phyloP scores from a whole-genome alignment of 2,329 filamentous ascomycete genomes.

The Colletotrichum chrysophilum region DNA sequence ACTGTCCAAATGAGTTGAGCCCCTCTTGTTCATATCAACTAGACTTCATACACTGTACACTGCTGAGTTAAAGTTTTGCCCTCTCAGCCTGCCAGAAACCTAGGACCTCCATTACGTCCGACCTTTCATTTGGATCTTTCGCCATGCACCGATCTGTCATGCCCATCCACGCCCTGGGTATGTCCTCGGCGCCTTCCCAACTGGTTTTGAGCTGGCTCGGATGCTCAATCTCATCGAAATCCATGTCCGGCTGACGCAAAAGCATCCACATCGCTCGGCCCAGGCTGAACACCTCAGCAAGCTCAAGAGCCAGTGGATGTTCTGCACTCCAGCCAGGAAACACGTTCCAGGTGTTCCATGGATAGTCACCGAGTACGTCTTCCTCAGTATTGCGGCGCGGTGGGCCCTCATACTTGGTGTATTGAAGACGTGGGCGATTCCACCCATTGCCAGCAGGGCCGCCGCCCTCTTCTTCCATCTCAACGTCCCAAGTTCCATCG shows the following conservation, averaged over 20 bases:
- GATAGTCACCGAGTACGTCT: not conserved
- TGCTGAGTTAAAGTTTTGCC: not conserved
- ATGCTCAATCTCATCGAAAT: not conserved
- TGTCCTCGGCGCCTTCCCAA: not conserved
- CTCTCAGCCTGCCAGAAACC: not conserved
- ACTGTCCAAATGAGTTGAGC: not conserved
- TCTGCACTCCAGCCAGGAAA: not conserved
- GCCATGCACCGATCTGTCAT: not conserved
- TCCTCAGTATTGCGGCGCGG: not conserved
- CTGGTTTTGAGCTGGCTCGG: not conserved
- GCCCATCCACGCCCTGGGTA: not conserved
- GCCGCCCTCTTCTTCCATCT: no score
- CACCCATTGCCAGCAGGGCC: not conserved
- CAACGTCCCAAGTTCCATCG: not conserved
- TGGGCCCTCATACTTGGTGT: not conserved
- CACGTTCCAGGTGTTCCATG: not conserved
- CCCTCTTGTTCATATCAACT: not conserved
- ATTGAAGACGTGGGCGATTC: not conserved
- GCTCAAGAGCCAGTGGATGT: not conserved
- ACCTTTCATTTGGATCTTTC: not conserved
- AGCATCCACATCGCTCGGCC: not conserved
- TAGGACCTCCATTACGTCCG: not conserved
- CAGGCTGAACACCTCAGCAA: not conserved
- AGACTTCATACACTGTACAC: not conserved
- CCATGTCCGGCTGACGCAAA: not conserved